Evolutionary conservation across 2,329 filamentous ascomycete genomes (phyloP).

Genomic region (Fusarium camptoceras): DNA sequence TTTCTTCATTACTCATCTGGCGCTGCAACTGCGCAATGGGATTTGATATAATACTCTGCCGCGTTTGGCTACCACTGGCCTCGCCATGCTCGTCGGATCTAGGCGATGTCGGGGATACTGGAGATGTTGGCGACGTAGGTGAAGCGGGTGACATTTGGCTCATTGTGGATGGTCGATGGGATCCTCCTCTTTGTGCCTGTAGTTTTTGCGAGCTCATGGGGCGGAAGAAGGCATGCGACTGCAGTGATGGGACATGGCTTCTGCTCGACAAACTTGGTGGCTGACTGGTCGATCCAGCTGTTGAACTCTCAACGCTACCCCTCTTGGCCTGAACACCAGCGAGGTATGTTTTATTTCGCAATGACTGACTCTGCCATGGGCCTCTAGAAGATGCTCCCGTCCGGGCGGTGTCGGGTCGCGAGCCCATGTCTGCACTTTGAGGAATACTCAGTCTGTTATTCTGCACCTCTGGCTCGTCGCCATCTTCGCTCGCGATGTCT

Average conservation of each 20-base stretch:
- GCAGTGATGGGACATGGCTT: constrained; percentile 90
- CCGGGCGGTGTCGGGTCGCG: constrained; percentile 66
- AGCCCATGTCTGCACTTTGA: constrained; percentile 58
- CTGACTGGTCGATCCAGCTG: constrained; percentile 64
- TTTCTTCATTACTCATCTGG: constrained; percentile 55
- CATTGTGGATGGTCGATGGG: constrained; percentile 58
- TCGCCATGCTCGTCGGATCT: constrained; percentile 56
- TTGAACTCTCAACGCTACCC: constrained; percentile 57
- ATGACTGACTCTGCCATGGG: constrained; percentile 67
- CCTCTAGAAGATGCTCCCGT: constrained; percentile 58
- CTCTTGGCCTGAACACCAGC: constrained; percentile 60
- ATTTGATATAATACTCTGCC: constrained; percentile 70
- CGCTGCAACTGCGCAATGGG: constrained; percentile 51
- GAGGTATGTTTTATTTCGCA: constrained; percentile 62
- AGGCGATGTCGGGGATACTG: constrained; percentile 29
- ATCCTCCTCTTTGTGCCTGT: constrained; percentile 84
- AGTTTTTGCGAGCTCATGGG: constrained; percentile 97
- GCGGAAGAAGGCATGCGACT: constrained; percentile 91
- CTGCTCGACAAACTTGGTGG: constrained; percentile 74
- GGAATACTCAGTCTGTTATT: constrained; percentile 45
- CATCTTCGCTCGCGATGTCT: constrained; percentile 70
- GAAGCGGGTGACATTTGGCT: constrained; percentile 49
- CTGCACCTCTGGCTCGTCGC: constrained; percentile 56
- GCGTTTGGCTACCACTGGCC: constrained; percentile 58
- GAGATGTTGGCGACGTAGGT: constrained; percentile 34